Conservation (phyloP, 192 early-diverging fungal species). For the Mortierella alpina region DNA sequence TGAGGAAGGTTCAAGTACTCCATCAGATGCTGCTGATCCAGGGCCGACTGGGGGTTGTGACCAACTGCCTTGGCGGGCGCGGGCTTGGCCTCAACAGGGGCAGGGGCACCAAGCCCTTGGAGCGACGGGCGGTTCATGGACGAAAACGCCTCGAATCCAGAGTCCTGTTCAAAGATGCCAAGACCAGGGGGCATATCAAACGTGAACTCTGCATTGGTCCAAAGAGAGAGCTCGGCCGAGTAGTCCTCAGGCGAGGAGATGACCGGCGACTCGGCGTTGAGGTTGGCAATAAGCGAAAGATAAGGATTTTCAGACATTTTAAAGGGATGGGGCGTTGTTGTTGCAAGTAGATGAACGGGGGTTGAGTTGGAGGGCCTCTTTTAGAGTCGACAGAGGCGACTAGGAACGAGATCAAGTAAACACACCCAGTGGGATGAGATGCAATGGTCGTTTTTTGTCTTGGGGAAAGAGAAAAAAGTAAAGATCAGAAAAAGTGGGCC, state of each 20-base stretch:
- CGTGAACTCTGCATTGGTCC: conserved; percentile 76
- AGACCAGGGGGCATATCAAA: conserved; percentile 70
- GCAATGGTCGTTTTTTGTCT: conserved; percentile 20
- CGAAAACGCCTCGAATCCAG: conserved; percentile 37
- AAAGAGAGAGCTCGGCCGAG: conserved; percentile 75
- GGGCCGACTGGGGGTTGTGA: conserved; percentile 43
- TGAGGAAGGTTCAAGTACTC: conserved; percentile 51
- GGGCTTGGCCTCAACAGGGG: neutral
- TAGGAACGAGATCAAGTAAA: conserved; percentile 9
- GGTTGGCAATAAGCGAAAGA: conserved; percentile 51
- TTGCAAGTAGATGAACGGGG: neutral
- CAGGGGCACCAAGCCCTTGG: neutral
- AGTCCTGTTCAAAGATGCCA: conserved; percentile 63
- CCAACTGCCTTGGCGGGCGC: conserved; percentile 3
- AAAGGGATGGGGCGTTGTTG: neutral
- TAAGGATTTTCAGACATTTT: conserved; percentile 41
- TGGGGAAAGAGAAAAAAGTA: conserved; percentile 27
- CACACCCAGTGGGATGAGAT: conserved; percentile 53
- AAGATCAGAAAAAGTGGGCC: neutral
- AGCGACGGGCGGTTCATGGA: conserved; percentile 39
- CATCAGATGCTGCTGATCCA: conserved; percentile 53
- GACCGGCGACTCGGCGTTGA: conserved; percentile 44
- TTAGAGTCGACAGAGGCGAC: conserved; percentile 56
- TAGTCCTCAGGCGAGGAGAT: conserved; percentile 65
- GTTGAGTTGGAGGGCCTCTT: conserved; percentile 13